A percentile compares a stretch with the other conserved stretches of the same genome.
phyloP scores from a whole-genome alignment of 2,329 filamentous ascomycete species.

The Emergomyces pasteurianus region DNA sequence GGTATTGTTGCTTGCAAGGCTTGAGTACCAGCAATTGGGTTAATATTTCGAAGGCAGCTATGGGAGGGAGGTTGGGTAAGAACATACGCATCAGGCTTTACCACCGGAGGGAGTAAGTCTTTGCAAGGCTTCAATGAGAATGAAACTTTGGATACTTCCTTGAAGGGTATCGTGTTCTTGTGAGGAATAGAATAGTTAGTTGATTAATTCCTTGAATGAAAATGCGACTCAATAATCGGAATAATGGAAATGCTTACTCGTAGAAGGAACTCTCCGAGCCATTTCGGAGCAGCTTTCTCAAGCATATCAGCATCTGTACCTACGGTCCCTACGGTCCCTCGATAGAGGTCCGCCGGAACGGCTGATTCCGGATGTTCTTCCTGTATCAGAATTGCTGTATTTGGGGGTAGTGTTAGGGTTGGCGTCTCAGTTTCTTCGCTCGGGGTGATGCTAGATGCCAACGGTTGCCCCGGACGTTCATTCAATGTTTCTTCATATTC shows the following conservation, averaged over 20 bases:
- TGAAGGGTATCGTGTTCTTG: slow-evolving; percentile 68
- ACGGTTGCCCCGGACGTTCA: slow-evolving; percentile 24
- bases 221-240: neutral
- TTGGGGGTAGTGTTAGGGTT: slow-evolving; percentile 29
- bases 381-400: slow-evolving; percentile 52
- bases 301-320: slow-evolving; percentile 69
- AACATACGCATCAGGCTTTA: slow-evolving; percentile 54
- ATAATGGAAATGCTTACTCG: slow-evolving; percentile 35
- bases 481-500: slow-evolving; percentile 35
- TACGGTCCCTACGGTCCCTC: slow-evolving; percentile 71
- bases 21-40: neutral
- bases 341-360: slow-evolving; percentile 71
- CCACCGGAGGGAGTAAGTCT: slow-evolving; percentile 61
- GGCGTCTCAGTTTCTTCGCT: slow-evolving; percentile 36
- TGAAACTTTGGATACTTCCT: slow-evolving; percentile 93
- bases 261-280: slow-evolving; percentile 80
- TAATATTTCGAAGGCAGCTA: neutral
- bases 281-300: slow-evolving; percentile 77
- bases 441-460: slow-evolving; percentile 31
- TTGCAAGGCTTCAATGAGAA: slow-evolving; percentile 79
- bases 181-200: neutral
- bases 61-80: neutral
- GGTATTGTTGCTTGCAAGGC: slow-evolving; percentile 27
- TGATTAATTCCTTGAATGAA: neutral
- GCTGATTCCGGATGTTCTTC: slow-evolving; percentile 52